Evolutionary conservation across 2,329 filamentous ascomycete species (phyloP).

Genomic region (Orbilia quercus): DNA sequence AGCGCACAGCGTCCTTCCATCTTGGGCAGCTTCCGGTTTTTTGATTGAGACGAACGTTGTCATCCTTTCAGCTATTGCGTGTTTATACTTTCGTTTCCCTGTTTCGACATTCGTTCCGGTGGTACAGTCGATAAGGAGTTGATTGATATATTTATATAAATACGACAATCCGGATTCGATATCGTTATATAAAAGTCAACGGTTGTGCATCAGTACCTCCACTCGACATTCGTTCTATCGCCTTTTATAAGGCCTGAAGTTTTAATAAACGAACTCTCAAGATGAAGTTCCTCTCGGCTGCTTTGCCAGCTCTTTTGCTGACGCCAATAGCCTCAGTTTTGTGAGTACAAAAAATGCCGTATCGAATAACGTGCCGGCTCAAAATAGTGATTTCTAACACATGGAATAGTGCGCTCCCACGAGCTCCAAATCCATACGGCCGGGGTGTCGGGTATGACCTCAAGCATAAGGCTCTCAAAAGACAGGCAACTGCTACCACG

Average conservation of each 20-base stretch:
- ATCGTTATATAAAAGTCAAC: not conserved
- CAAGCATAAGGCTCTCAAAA: not conserved
- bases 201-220: not conserved
- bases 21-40: slow-evolving; percentile 25
- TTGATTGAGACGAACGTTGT: slow-evolving; percentile 6
- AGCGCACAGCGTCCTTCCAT: slow-evolving; percentile 47
- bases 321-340: slow-evolving; percentile 30
- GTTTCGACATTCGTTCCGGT: slow-evolving; percentile 31
- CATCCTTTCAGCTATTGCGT: slow-evolving; percentile 22
- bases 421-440: too few species aligned
- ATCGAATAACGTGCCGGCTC: not conserved
- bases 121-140: slow-evolving; percentile 6
- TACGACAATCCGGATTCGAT: slow-evolving; percentile 5
- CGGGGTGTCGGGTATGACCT: slow-evolving; percentile 3
- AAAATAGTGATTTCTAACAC: not conserved
- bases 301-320: slow-evolving; percentile 48
- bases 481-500: not conserved
- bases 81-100: slow-evolving; percentile 33
- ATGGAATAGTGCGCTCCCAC: not conserved
- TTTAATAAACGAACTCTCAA: slow-evolving; percentile 11
- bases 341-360: slow-evolving; percentile 15
- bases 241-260: slow-evolving; percentile 4
- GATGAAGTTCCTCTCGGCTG: slow-evolving; percentile 38
- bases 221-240: slow-evolving; percentile 9
- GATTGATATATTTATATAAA: slow-evolving; percentile 16